Percentiles rank a stretch among this genome's conserved stretches.
Evolutionary conservation across 306 rosid genomes (phyloP).

Genomic region (Cucumis cinereus): DNA sequence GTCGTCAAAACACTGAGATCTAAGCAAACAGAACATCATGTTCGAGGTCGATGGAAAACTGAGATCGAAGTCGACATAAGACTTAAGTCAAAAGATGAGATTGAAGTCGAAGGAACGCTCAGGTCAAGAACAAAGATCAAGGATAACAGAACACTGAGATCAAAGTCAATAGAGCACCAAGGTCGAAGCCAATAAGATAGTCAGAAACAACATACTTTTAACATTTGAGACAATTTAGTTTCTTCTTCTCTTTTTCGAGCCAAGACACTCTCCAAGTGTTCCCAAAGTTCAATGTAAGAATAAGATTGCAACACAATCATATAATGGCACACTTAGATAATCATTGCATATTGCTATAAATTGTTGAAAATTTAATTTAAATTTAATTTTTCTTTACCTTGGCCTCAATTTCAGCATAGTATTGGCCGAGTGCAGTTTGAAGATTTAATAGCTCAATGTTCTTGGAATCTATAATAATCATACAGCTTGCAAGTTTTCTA

Average conservation of each 20-base stretch:
- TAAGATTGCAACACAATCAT: background rate
- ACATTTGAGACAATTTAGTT: constrained; percentile 46
- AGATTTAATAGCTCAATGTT: constrained; percentile 74
- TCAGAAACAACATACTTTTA: constrained; percentile 36
- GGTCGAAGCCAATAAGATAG: too few relatives aligned
- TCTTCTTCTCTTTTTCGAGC: constrained; percentile 60
- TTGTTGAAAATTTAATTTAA: constrained; percentile 1
- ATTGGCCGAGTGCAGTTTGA: constrained; percentile 97
- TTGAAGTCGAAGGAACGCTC: too few relatives aligned
- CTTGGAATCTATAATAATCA: constrained; percentile 66
- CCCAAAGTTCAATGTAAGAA: constrained; percentile 22
- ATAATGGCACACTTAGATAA: background rate
- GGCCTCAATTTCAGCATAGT: constrained; percentile 96
- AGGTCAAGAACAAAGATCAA: too few relatives aligned
- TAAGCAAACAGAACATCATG: too few relatives aligned
- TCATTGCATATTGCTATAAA: background rate
- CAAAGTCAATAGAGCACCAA: too few relatives aligned
- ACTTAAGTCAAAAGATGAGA: too few relatives aligned
- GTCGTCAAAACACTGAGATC: too few relatives aligned
- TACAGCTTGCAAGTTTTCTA: constrained; percentile 54
- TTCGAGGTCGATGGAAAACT: too few relatives aligned
- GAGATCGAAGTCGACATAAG: too few relatives aligned
- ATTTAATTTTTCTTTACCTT: constrained; percentile 43
- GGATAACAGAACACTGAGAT: too few relatives aligned
- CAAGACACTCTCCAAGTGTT: constrained; percentile 73